Evolutionary conservation across 345 rosid genomes (phyloP), one percentile per base, ranked within the genome.

Genomic region (Populus pruinosa): DNA sequence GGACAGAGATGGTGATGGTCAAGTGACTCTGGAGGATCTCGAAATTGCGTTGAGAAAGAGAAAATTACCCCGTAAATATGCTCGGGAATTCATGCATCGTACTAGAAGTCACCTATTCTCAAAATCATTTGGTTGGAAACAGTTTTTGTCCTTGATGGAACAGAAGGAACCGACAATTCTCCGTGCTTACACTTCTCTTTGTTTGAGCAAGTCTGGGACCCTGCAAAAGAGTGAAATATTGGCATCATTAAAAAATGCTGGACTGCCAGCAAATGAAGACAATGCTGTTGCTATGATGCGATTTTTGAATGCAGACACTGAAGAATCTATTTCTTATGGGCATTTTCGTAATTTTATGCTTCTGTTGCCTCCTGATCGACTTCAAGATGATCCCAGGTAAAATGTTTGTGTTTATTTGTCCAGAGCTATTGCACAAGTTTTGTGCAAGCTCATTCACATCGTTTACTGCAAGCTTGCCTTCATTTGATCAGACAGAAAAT

Each of bases 221-320:
- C 92, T 96, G 36, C 89, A 96, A 85, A 96, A 91, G 87, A 96
- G 99, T 86, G 97, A 92, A 89, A 90, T 93, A 84, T 76, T 96
- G 87, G 94, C 96, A 78, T 96, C 98, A 35, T 85, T 96, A 2
- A 83, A 89, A 77, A 90, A 91, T 86, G 89, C 98, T 49, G 97
- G 98, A 72, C 97, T 93, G 86, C 99, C 99, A 2, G 97, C 95
- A 20, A 96, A 92, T 84, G 98, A 92, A 84, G 98, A 93, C 81
- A 91, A 92, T 85, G 99, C 98, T 80, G 88, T 86, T 81, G 96
- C 97, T 31, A 96, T 96, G 99, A 96, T 93, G 99, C 88, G 91
- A 66, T 93, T 92, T 82, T 84, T 96, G 80, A 94, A 91, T 84
- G 94, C 88, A 17, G 99, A 92, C 81, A 88, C 93, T 0, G 98